Base-by-base conservation (phyloP, 2,329 filamentous ascomycete genomes). In the Eurotiales sp. region DNA sequence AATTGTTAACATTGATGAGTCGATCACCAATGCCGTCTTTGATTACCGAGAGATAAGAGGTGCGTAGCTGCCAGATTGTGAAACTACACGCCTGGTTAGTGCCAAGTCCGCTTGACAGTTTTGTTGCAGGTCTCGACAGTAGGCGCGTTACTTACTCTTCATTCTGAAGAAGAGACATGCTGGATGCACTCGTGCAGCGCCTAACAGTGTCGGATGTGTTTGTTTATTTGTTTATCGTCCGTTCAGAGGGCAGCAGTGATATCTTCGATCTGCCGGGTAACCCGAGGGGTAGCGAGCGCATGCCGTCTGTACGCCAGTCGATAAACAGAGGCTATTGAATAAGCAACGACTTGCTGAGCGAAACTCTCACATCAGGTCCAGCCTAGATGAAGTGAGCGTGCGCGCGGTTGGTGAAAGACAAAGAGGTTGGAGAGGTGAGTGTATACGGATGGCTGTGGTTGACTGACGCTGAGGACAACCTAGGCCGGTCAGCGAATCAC, bases 11-110 rank as follows among this genome's bases (percentile, higher is more conserved):
- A 54, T 78, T 84, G 67, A 86, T 85, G 47, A 86, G 72, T 37
- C 83, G 76, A 63, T 86, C 83, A 55, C 82, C 82, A 36, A 85
- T 80, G 54, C 82, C 83, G 64, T 86, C 83, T 65, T 84, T 84
- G 60, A 83, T 83, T 43, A 78, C 74, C 25, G 78, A 77, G 17
- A 86, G 76, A 61, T 85, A 86, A 32, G 81, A 81, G 15, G 82
- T 83, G 51, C 83, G 81, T 36, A 86, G 72, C 62, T 84, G 81
- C 75, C 83, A 86, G 53, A 84, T 78, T 27, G 82, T 80, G 64
- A 86, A 86, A 63, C 80, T 83, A 62, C 19, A 39, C 4, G 19
- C 8, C n/a, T 2, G 17, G 19, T 42, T 41, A 45, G 39, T 46
- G 11, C 5, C 19, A 23, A 12, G 15, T 23, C 19, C 37, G 32